Evolutionary conservation across 306 rosid genomes (phyloP), one percentile per base, ranked within the genome.

Genomic region (Vigna radiata): DNA sequence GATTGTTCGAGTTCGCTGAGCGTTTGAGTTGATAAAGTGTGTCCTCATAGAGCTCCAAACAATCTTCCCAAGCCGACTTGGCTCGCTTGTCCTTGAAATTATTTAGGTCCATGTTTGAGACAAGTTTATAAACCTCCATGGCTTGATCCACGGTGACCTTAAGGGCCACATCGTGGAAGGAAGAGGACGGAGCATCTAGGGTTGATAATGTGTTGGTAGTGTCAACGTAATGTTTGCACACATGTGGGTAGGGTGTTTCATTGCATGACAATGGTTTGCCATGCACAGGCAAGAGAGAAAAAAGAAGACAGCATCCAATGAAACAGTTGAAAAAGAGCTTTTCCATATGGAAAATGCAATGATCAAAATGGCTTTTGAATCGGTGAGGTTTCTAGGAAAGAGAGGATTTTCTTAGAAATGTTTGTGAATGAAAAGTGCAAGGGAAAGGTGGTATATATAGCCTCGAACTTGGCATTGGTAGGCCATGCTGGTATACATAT

Each of bases 181-280:
- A 71, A 21, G 25, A 33, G 33, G 29, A 58, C 4, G 72, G 25
- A 29, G 50, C 65, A 14, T 76, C 82, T 8, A 67, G 81, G 70
- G 86, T 50, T 71, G 94, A 76, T 19, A 79, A 59, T 65, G 76
- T 87, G 43, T 81, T 72, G 61, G 78, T 66, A 1, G 73, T 66
- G 21, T 2, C 71, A 9, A 81, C 31, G 79, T 78, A 92, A 73
- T 86, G 90, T 66, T 75, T 56, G 80, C 98, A 90, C 0, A 86
- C 87, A 52, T 70, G 67, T 19, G 98, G 95, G 75, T 88, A 83
- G 49, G 96, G 98, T 37, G 94, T 93, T 84, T 93, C 86, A 81
- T 56, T 83, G 87, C 98, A 93, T 72, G 93, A 76, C 19, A 58
- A 62, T 50, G 44, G 44, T 29, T 74, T 70, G 70, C 72, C 87